Evolutionary conservation across 805 yeast genomes (phyloP), one percentile per base, ranked within the genome.

Genomic region (Kluyveromyces dobzhanskii): DNA sequence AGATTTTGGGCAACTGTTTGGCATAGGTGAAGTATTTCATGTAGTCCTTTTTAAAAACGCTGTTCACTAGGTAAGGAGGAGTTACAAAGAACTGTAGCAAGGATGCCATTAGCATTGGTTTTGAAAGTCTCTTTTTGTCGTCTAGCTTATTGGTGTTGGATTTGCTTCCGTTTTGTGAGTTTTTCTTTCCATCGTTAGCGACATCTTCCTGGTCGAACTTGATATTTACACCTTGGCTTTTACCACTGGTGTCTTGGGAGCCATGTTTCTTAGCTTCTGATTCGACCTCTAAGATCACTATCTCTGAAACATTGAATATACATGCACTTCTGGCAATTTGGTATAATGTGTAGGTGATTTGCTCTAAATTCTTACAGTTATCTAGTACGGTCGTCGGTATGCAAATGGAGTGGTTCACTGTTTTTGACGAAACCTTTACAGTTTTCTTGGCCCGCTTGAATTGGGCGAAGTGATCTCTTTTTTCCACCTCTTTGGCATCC

Each of bases 51-150:
- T 71, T 67, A 64, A 86, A 85, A 4, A 80, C 69, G 2, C 78
- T 61, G 44, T 79, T 78, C 14, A 78, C 73, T 31, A 87, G 66
- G 53, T 87, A 85, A 35, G 85, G 82, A 1, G 96, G 95, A 0
- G 95, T 86, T 12, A 86, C 76, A 52, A 85, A 85, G 54, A 66
- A 86, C 54, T 85, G 94, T 41, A 87, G 62, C 29, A 87, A 65
- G 1, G 79, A 66, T 1, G 90, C 87, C 39, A 85, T 69, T 6
- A 78, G 52, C 54, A 78, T 59, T 0, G 79, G 62, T 65, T 42
- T 65, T 36, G 58, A 51, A 37, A 50, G 48, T 44, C 44, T 48
- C 25, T 39, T 49, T 25, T 43, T 44, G 12, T 38, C 39, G 4
- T 41, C 46, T n/a, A n/a, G n/a, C n/a, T 24, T 19, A 13, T 18